Evolutionary conservation across 805 yeast genomes (phyloP), one percentile per base, ranked within the genome.

Genomic region (Monosporozyma aerobia): DNA sequence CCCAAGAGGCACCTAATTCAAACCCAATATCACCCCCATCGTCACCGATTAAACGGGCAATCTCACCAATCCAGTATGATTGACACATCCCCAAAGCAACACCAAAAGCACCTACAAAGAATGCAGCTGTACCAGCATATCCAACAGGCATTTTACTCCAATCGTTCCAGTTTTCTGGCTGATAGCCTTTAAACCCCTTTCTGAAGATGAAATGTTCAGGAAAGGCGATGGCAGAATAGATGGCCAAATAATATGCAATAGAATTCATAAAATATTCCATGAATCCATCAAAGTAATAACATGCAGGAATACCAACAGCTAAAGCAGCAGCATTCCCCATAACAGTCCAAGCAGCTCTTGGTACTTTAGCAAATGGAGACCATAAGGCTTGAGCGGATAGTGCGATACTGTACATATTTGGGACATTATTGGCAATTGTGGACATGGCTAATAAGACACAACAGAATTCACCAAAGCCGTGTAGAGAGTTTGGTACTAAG

Each of bases 401-500:
- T 43, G 89, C 90, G 62, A 89, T 80, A 25, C 97, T 87, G 76
- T 90, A 90, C 85, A 89, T 83, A 75, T 89, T 90, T 70, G 97
- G 97, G 69, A 90, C 81, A 74, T 89, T 90, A 77, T 88, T 89
- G 58, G 96, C 84, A 53, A 90, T 85, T 32, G 96, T 88, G 33
- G 96, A 87, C 59, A 90, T 72, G 19, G 95, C 89, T 58, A 90
- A 74, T 22, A 90, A 32, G 33, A 90, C 97, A 71, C 90, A 80
- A 70, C 90, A 83, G 77, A 90, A 89, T 69, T 87, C 83, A 57
- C 97, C 97, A 61, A 90, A 88, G 10, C 89, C 90, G 70, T 87
- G 90, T 55, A 89, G 76, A 5, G 95, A 85, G 66, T 90, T 78
- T 57, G 81, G 77, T 51, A 87, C 94, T 55, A 90, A 74, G 59